Percentiles rank a stretch among this genome's conserved stretches.
Conservation (phyloP, 768 basidiomycete genomes). For the Tulasnella sp. region DNA sequence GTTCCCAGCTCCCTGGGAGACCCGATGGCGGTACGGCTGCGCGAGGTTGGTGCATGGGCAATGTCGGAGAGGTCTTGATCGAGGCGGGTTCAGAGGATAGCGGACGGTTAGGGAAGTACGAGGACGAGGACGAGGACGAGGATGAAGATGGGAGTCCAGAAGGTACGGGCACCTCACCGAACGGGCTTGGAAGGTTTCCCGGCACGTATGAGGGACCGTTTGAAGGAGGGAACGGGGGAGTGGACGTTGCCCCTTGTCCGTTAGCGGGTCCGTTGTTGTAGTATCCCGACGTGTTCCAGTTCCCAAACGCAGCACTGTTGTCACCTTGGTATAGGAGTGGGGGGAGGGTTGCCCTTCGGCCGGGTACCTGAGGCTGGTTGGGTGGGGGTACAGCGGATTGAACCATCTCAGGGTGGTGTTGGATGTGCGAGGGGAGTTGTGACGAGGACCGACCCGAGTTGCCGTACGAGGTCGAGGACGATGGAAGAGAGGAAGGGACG, state of each 20-base stretch:
- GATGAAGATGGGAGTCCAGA: not conserved
- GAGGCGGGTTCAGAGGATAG: not conserved
- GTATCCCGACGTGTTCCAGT: not conserved
- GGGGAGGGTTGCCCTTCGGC: not conserved
- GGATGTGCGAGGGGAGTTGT: constrained; percentile 15
- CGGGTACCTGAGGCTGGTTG: not conserved
- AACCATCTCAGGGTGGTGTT: constrained; percentile 23
- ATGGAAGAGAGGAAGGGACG: not conserved
- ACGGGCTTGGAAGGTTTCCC: not conserved
- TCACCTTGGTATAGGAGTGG: not conserved
- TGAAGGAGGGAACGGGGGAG: not conserved
- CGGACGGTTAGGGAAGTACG: not conserved
- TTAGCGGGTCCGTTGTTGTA: not conserved
- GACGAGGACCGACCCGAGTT: not conserved
- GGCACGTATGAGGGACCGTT: not conserved
- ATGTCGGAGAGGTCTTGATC: not conserved
- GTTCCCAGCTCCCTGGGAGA: constrained; percentile 21
- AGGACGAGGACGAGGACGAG: not conserved
- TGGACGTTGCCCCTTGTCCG: not conserved
- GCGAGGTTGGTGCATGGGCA: constrained; percentile 6
- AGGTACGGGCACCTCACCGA: not conserved
- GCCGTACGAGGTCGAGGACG: constrained; percentile 3
- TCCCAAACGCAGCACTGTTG: not conserved
- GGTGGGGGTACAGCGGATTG: constrained; percentile 25
- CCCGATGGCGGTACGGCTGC: not conserved